A percentile compares a stretch with the other conserved stretches of the same genome.
phyloP scores from a whole-genome alignment of 2,329 filamentous ascomycete genomes.

The Epichloe hybrida region DNA sequence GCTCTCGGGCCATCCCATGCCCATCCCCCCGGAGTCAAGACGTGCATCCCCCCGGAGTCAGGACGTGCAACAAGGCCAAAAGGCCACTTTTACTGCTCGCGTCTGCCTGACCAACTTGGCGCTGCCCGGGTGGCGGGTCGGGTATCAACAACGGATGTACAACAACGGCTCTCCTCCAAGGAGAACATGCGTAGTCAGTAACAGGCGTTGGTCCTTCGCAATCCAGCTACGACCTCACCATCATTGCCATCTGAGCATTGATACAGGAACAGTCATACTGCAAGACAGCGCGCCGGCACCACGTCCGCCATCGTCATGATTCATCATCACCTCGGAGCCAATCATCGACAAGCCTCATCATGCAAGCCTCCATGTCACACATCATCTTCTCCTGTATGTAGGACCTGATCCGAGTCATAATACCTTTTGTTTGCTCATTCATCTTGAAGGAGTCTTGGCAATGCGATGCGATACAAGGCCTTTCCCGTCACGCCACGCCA shows the following conservation, averaged over 20 bases:
- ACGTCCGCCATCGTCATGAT: neutral
- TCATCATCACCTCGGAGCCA: slow-evolving; percentile 1
- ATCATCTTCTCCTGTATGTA: neutral
- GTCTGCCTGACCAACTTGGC: neutral
- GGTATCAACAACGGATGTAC: neutral
- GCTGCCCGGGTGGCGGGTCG: slow-evolving; percentile 4
- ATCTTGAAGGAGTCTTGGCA: neutral
- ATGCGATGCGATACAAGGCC: neutral
- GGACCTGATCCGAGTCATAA: slow-evolving; percentile 1
- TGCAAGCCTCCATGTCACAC: slow-evolving; percentile 1
- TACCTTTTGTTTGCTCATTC: neutral
- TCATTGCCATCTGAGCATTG: neutral
- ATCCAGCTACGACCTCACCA: neutral
- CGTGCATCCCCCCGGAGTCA: no score
- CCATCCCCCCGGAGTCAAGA: no score
- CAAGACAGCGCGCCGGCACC: neutral
- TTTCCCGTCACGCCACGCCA: neutral
- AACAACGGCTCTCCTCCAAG: neutral
- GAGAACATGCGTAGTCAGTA: neutral
- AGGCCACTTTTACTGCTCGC: no score
- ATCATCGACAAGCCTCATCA: neutral
- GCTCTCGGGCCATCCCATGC: neutral
- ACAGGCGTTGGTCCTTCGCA: neutral
- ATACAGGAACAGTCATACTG: neutral
- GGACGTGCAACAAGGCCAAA: no score